These are phyloP conservation scores for Chenopodium berlandieri DNA, from an alignment of 148 eudicot species.

Conservation along the genomic window DNA sequence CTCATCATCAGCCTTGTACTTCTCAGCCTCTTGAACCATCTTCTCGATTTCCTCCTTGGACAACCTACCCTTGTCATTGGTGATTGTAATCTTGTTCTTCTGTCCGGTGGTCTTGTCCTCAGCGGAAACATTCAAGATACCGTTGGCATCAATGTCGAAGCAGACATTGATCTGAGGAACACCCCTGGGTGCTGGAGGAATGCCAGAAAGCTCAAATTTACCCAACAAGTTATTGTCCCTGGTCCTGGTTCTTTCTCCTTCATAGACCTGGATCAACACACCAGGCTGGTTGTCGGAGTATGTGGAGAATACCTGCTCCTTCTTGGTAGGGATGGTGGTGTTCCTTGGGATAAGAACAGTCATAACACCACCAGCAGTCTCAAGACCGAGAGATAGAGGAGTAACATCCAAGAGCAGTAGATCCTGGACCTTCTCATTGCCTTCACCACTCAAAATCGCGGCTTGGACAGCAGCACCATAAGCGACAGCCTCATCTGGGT, in stretches of 20 bases:
- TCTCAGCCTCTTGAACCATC: constrained; percentile 25
- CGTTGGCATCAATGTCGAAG: constrained; percentile 25
- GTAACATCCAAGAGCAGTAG: constrained; percentile 19
- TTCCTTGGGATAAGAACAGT: constrained; percentile 24
- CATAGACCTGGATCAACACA: constrained; percentile 28
- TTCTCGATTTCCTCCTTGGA: constrained; percentile 25
- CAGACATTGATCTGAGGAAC: constrained; percentile 26
- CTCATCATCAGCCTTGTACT: constrained; percentile 19
- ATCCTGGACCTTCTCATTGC: constrained; percentile 26
- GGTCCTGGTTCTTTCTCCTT: constrained; percentile 28
- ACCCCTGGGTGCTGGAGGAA: constrained; percentile 22
- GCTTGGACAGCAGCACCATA: constrained; percentile 37
- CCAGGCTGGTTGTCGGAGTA: constrained; percentile 27
- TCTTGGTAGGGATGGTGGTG: constrained; percentile 27
- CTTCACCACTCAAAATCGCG: constrained; percentile 25
- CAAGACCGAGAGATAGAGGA: constrained; percentile 22
- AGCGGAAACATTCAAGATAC: constrained; percentile 24
- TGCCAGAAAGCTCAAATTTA: constrained; percentile 24
- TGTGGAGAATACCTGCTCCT: constrained; percentile 23
- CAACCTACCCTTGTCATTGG: constrained; percentile 21
- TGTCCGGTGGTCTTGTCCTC: constrained; percentile 26
- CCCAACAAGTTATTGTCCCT: constrained; percentile 30
- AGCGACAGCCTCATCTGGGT: constrained; percentile 29
- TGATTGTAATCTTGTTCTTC: constrained; percentile 28
- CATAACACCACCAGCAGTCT: constrained; percentile 26